These are phyloP conservation scores for Fusarium sp. DNA, from an alignment of 2,329 filamentous ascomycete genomes.

Conservation along the genomic window DNA sequence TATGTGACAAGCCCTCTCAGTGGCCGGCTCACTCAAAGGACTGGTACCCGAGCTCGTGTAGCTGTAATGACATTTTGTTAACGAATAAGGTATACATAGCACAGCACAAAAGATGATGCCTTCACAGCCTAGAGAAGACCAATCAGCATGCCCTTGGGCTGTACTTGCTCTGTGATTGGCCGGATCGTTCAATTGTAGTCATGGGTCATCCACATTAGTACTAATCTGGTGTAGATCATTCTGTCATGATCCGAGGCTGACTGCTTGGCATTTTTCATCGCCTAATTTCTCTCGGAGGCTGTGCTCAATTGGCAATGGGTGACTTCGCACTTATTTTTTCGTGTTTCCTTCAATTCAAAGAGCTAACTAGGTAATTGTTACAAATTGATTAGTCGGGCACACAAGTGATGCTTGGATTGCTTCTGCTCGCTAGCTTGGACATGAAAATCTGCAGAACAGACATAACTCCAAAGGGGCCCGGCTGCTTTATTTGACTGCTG, in stretches of 20 bases:
- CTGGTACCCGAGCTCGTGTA: background rate
- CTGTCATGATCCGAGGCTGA: background rate
- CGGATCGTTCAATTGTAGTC: background rate
- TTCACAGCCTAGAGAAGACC: background rate
- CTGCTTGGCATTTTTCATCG: background rate
- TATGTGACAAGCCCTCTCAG: background rate
- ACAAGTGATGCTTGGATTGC: background rate
- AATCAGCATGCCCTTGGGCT: background rate
- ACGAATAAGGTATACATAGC: background rate
- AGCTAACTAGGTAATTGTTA: background rate
- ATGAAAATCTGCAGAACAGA: background rate
- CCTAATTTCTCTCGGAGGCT: background rate
- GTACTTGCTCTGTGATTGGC: background rate
- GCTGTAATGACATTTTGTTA: too few relatives aligned
- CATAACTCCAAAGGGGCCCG: background rate
- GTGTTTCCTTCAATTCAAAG: background rate
- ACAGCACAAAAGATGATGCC: background rate
- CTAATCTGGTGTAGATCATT: background rate
- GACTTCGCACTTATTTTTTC: background rate
- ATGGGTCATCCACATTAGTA: background rate
- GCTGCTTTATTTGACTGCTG: background rate
- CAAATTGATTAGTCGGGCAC: accelerated
- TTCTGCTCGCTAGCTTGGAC: background rate
- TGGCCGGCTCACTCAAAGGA: background rate
- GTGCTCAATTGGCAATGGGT: background rate